phyloP scores from a whole-genome alignment of 2,329 filamentous ascomycete species.

The Tolypocladium nubicola region DNA sequence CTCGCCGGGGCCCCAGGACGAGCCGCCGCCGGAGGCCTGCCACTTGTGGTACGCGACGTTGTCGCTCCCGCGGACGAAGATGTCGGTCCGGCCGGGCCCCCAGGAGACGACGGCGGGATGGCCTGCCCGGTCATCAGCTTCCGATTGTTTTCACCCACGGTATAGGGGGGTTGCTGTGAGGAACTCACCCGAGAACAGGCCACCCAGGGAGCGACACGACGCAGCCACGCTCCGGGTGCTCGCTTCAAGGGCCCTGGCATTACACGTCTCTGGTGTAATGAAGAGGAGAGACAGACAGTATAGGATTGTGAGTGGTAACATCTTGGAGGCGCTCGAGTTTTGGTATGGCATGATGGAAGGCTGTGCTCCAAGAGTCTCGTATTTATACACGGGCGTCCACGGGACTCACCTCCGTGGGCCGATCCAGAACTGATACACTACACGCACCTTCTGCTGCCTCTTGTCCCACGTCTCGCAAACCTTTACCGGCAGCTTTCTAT shows the following conservation, averaged over 20 bases:
- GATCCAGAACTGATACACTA: neutral
- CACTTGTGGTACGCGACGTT: neutral
- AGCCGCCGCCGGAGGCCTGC: neutral
- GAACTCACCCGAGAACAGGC: neutral
- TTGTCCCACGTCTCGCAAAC: no score
- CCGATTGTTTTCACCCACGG: no score
- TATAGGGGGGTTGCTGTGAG: neutral
- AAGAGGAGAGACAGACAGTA: neutral
- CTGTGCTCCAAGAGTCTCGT: neutral
- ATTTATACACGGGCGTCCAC: neutral
- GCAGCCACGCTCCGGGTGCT: neutral
- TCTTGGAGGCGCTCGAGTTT: neutral
- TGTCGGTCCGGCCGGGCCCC: neutral
- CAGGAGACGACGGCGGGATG: neutral
- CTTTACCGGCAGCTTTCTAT: no score
- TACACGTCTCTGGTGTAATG: neutral
- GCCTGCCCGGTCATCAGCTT: neutral
- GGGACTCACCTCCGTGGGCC: neutral
- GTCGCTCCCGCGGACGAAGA: neutral
- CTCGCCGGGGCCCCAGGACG: neutral
- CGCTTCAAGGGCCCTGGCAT: neutral
- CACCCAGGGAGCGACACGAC: neutral
- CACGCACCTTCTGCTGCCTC: neutral
- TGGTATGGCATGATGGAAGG: neutral
- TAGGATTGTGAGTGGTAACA: neutral